Evolutionary conservation across 2,329 filamentous ascomycete species (phyloP), one percentile per base, ranked within the genome.

Genomic region (Alternaria brassicae): DNA sequence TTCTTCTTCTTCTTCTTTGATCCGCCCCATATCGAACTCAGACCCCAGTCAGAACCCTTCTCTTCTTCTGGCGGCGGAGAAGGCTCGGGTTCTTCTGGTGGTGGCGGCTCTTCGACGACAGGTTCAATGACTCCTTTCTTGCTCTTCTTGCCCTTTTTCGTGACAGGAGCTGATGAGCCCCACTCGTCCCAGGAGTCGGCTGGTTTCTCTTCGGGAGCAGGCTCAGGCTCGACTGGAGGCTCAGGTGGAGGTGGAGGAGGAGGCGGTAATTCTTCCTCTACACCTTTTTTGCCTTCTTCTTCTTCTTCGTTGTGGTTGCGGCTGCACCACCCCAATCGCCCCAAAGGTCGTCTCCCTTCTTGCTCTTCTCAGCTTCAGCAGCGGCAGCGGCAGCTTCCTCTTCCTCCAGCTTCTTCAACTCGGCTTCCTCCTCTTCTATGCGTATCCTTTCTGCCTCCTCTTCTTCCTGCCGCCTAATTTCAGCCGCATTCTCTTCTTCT

Each of bases 1-100:
- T 75, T 76, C 58, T 78, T 81, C 67, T 82, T 83, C 63, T 82
- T 81, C 66, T 82, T 83, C 67, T 82, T 83, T 60, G 67, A 59
- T 12, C 72, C 72, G 71, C 78, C 71, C 80, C 80, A 72, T 67
- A 78, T 62, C 63, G 73, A 70, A 53, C 76, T 68, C 28, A 77
- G 67, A 4, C 76, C 72, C 74, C 75, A 79, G 32, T 75, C 72
- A 17, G 64, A 70, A 45, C 69, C 73, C 39, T 72, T 72, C 51
- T 70, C 68, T 44, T 75, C 74, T 25, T 73, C 72, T 52, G 72
- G 67, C 39, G 68, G 65, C 3, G 78, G 74, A 30, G 58, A 63
- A n/a, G 66, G 62, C 39, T 68, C 67, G 3, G 78, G 59, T 45
- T 56, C 52, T 7, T 70, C 65, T 44, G 77, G 53, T 54, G 59